Conservation (phyloP, 306 rosid genomes). For the Cucumis cinereus region DNA sequence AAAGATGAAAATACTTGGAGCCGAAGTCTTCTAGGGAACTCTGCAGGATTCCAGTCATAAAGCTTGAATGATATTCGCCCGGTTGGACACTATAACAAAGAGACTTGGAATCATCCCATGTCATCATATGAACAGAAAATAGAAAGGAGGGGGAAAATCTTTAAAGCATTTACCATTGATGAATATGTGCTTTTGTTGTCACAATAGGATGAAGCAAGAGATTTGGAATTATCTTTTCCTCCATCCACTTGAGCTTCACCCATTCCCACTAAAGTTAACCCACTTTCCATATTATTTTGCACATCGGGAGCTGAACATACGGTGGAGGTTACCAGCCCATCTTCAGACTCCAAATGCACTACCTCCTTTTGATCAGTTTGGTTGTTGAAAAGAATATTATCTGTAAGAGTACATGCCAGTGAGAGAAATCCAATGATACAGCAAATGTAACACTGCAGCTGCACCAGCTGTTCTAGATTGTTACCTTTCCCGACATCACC, state of each 20-base stretch:
- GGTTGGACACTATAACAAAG: conserved; percentile 75
- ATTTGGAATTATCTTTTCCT: conserved; percentile 41
- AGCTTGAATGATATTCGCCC: conserved; percentile 98
- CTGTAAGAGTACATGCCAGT: conserved; percentile 26
- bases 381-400: conserved; percentile 31
- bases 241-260: conserved; percentile 45
- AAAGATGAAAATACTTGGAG: conserved; percentile 83
- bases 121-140: not conserved
- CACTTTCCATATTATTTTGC: conserved; percentile 34
- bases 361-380: conserved; percentile 36
- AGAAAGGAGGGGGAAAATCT: not conserved
- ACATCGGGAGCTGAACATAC: conserved; percentile 29
- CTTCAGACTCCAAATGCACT: conserved; percentile 39
- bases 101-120: conserved; percentile 19
- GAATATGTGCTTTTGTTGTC: conserved; percentile 71
- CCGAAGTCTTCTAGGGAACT: conserved; percentile 95
- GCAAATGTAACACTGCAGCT: not conserved
- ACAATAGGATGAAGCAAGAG: conserved; percentile 39
- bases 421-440: conserved; percentile 11
- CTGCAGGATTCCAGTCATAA: conserved; percentile 99
- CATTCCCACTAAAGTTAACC: conserved; percentile 31
- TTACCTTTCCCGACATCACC: conserved; percentile 50
- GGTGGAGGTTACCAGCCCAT: conserved; percentile 30
- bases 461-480: not conserved
- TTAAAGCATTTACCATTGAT: conserved; percentile 39